Percentiles rank a stretch among this genome's conserved stretches.
Conservation (phyloP, 768 basidiomycete species). For the Pleurotus platypus region DNA sequence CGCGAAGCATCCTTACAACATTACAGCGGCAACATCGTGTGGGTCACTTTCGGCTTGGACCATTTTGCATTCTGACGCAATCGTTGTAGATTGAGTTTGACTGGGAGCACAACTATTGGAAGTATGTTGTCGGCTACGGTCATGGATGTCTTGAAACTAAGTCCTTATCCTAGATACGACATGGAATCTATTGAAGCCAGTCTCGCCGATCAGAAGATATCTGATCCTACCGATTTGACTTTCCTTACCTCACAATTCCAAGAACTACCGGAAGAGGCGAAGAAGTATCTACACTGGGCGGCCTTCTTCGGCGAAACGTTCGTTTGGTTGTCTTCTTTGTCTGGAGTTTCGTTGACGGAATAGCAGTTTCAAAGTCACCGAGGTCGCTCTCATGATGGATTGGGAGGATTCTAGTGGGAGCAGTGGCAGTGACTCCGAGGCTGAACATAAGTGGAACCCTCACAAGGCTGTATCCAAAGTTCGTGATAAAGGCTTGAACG, state of each 20-base stretch:
- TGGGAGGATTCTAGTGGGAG: constrained; percentile 60
- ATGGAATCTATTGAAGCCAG: constrained; percentile 53
- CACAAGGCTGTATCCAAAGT: constrained; percentile 47
- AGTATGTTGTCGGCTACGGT: constrained; percentile 33
- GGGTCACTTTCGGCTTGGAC: constrained; percentile 17
- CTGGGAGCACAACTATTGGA: constrained; percentile 65
- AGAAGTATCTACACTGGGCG: constrained; percentile 68
- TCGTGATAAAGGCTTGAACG: constrained; percentile 35
- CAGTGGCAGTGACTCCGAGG: constrained; percentile 49
- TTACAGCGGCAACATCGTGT: constrained; percentile 64
- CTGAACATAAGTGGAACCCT: constrained; percentile 47
- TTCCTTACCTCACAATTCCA: constrained; percentile 59
- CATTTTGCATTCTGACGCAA: background rate
- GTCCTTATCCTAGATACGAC: constrained; percentile 40
- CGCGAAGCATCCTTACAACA: constrained; percentile 58
- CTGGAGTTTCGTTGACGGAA: background rate
- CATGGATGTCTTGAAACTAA: background rate
- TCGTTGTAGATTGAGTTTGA: constrained; percentile 54
- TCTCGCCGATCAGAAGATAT: constrained; percentile 45
- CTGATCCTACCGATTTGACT: constrained; percentile 60
- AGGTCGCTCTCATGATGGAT: constrained; percentile 71
- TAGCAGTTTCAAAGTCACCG: constrained; percentile 66
- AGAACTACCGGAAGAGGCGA: constrained; percentile 60
- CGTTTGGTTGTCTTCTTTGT: constrained; percentile 15
- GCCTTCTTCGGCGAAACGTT: constrained; percentile 72